These are phyloP conservation scores for Nyctanthes arbortristis DNA, from an alignment of 257 asterid species.

Conservation along the genomic window DNA sequence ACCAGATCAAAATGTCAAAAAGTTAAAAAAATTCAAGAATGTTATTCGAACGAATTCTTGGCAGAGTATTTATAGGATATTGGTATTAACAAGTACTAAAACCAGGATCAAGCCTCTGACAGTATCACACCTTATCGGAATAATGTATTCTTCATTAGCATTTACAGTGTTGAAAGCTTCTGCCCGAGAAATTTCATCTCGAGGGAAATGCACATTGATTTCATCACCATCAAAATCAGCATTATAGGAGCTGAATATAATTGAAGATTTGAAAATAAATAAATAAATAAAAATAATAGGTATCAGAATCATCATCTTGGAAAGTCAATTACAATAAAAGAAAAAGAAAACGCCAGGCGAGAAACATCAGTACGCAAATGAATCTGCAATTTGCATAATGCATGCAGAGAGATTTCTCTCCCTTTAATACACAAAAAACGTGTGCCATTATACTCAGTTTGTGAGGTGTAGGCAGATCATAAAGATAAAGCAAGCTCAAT, in stretches of 20 bases:
- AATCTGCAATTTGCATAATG: slow-evolving; percentile 99
- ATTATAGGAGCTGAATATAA: slow-evolving; percentile 76
- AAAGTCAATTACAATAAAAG: slow-evolving; percentile 20
- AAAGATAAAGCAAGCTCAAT: slow-evolving; percentile 21
- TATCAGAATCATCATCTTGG: slow-evolving; percentile 34
- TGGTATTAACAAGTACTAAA: slow-evolving; percentile 28
- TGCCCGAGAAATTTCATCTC: slow-evolving; percentile 99
- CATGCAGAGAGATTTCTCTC: slow-evolving; percentile 97
- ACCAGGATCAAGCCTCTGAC: slow-evolving; percentile 99
- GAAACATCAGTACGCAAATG: slow-evolving; percentile 16
- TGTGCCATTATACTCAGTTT: slow-evolving; percentile 99
- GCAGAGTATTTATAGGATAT: slow-evolving; percentile 5
- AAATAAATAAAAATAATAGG: neutral
- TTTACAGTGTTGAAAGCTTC: slow-evolving; percentile 96
- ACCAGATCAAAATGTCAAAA: slow-evolving; percentile 1
- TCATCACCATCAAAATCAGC: slow-evolving; percentile 99
- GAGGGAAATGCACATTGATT: slow-evolving; percentile 98
- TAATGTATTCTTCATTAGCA: slow-evolving; percentile 95
- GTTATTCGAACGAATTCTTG: slow-evolving; percentile 10
- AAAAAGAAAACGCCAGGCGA: neutral
- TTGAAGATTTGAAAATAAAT: no score
- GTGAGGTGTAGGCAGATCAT: slow-evolving; percentile 93
- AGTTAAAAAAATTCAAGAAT: neutral
- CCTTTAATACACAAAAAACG: slow-evolving; percentile 89
- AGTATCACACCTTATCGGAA: slow-evolving; percentile 97